A percentile compares a stretch with the other conserved stretches of the same genome.
phyloP scores from a whole-genome alignment of 345 rosid genomes.

The Eucalyptus rudis region DNA sequence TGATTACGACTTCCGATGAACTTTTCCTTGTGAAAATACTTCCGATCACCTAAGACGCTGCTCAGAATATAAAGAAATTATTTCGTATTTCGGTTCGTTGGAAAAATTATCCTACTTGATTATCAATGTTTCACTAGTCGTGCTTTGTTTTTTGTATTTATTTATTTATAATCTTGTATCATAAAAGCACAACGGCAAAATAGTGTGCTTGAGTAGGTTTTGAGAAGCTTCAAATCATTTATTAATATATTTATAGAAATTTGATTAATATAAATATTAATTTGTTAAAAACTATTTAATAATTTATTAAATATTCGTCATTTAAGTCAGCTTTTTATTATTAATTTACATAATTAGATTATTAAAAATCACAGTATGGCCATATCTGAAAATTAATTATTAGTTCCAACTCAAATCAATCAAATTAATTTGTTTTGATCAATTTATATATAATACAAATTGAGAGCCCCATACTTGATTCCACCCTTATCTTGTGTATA shows the following conservation, averaged over 20 bases:
- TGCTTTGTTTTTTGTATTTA: neutral
- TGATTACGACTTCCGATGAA: too few relatives aligned
- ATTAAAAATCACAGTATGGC: neutral
- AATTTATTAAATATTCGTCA: neutral
- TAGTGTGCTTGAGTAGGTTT: neutral
- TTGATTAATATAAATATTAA: neutral
- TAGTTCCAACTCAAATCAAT: fast-evolving
- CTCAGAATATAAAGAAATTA: neutral
- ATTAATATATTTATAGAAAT: neutral
- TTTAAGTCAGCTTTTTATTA: neutral
- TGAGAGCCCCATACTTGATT: neutral
- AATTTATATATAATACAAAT: neutral
- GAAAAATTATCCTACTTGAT: neutral
- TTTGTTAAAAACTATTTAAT: neutral
- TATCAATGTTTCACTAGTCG: neutral
- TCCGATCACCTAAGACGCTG: too few relatives aligned
- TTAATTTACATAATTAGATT: neutral
- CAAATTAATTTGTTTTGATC: neutral
- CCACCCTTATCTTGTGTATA: fast-evolving
- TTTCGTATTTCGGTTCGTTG: neutral
- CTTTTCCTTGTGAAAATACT: too few relatives aligned
- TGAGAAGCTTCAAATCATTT: neutral
- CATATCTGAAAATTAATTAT: too few relatives aligned
- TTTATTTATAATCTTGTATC: neutral
- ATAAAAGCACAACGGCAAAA: neutral